Base-by-base conservation (phyloP, 306 rosid species). In the Vicia faba region DNA sequence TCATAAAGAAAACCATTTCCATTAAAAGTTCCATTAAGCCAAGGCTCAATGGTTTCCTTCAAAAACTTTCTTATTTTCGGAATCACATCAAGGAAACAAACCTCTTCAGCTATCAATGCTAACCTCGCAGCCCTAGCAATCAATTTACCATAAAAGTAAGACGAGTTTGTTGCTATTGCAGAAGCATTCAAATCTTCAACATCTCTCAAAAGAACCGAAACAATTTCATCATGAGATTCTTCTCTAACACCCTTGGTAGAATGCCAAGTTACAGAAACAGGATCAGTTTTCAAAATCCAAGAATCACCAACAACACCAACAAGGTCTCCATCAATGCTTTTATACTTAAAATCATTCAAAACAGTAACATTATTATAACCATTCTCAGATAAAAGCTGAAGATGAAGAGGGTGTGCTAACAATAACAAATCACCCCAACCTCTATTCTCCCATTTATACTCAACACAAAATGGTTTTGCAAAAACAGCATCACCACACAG, bases 341-440 rank as follows among this genome's bases (percentile, higher is more conserved):
- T 79, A 51, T 78, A 87, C 85, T 80, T 89, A 13, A 89, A 92
- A 68, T 78, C 84, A 74, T 77, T 74, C 40, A 92, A 49, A 78
- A 92, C 72, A 31, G 56, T 59, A 11, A 70, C 77, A 58, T 77
- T 58, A 43, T 48, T 65, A 25, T 12, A 51, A 20, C 25, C 84
- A 8, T 1, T 71, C 50, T 74, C 28, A 26, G 77, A 44, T 18
- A 92, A 61, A 16, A 92, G 88, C 54, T 81, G 71, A 33, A 85
- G 36, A 86, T 92, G 98, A 2, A 92, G 86, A 75, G 96, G 98
- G 64, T 92, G 96, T 11, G 98, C 96, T 0, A 92, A 78, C 80
- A 92, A 69, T 23, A 92, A 78, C 85, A 92, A 78, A 70, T 87
- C 89, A 1, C 96, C 96, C 79, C 84, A 81, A 7, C 93, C 91